These are phyloP conservation scores for Cyclotella cryptica DNA, from an alignment of 108 stramenopile genomes.

Conservation along the genomic window DNA sequence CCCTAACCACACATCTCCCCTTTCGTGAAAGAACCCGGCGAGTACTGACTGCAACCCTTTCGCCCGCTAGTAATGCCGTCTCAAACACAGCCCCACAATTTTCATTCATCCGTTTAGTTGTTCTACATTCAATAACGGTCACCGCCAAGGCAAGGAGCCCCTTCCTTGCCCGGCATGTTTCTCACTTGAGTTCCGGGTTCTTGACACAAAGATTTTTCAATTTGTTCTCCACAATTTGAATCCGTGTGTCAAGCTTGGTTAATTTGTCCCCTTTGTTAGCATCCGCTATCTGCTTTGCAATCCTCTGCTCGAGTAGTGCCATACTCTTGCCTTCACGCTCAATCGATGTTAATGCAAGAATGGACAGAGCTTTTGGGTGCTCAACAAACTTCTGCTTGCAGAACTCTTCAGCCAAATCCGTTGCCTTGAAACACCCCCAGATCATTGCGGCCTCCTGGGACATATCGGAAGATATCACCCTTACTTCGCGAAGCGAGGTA, in stretches of 20 bases:
- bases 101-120: conserved; percentile 3
- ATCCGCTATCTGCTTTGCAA: background rate
- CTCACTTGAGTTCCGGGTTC: conserved; percentile 11
- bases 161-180: background rate
- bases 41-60: conserved; percentile 15
- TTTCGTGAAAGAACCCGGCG: background rate
- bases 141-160: background rate
- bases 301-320: background rate
- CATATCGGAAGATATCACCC: background rate
- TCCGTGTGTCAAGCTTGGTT: background rate
- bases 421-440: conserved; percentile 11
- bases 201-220: too few species aligned
- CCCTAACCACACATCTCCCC: conserved; percentile 2
- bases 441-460: background rate
- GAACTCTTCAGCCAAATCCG: conserved; percentile 7
- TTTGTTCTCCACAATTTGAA: conserved; percentile 10
- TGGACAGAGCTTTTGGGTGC: background rate
- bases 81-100: background rate
- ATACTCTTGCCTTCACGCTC: conserved; percentile 13
- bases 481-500: background rate
- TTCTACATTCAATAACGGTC: background rate
- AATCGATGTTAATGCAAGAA: background rate
- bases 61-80: background rate
- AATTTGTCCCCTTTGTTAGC: background rate
- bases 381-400: conserved; percentile 3